Percentiles rank a stretch among this genome's conserved stretches.
These are phyloP conservation scores for Malassezia globosa DNA, from an alignment of 1,284 basidiomycete species.

Conservation along the genomic window DNA sequence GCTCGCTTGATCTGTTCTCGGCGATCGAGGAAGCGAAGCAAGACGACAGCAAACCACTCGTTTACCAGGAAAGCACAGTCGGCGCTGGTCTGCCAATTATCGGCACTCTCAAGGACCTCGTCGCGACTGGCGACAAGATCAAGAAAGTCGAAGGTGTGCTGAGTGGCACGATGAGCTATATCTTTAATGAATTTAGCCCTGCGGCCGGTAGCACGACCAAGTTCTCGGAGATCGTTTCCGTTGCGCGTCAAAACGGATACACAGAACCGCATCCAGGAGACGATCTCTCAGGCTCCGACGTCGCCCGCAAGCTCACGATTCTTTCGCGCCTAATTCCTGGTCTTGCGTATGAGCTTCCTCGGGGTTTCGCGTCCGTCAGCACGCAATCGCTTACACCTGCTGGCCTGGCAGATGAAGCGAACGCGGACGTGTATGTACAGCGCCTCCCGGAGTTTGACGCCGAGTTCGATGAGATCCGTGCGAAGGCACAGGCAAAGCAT, in stretches of 20 bases:
- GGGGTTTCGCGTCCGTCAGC: constrained; percentile 67
- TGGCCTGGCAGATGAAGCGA: constrained; percentile 56
- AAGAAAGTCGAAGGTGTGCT: constrained; percentile 61
- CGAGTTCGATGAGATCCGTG: constrained; percentile 64
- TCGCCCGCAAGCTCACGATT: constrained; percentile 92
- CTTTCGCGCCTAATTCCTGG: constrained; percentile 57
- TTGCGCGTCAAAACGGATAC: constrained; percentile 84
- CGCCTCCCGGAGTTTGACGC: constrained; percentile 73
- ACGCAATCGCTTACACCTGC: constrained; percentile 77
- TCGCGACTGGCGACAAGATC: constrained; percentile 77
- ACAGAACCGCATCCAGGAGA: constrained; percentile 98
- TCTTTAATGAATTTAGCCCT: constrained; percentile 79
- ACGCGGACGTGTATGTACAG: constrained; percentile 59
- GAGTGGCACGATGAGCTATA: constrained; percentile 93
- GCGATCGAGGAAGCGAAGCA: constrained; percentile 19
- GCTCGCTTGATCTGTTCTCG: constrained; percentile 59
- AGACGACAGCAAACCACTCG: constrained; percentile 50
- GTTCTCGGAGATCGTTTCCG: constrained; percentile 79
- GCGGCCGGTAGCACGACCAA: constrained; percentile 49
- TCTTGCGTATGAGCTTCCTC: constrained; percentile 49
- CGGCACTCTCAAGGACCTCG: constrained; percentile 76
- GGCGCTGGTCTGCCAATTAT: constrained; percentile 91
- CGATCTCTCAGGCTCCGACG: constrained; percentile 89
- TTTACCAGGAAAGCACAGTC: constrained; percentile 84
- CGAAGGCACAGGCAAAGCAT: constrained; percentile 64